Base-by-base conservation (phyloP, 352 stramenopile species). In the Pythium rishiriense region DNA sequence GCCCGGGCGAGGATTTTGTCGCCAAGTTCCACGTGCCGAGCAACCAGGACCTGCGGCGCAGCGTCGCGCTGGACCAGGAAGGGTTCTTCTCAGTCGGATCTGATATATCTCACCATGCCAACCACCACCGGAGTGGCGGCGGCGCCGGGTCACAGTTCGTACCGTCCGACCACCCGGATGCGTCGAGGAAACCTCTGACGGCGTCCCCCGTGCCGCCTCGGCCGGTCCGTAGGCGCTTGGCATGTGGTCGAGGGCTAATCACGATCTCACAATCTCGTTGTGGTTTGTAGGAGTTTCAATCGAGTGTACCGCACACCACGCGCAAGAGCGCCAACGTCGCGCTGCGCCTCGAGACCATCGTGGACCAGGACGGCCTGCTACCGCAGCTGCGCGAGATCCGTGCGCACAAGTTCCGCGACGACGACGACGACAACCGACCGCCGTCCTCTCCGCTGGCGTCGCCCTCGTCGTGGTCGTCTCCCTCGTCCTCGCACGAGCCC, bases 11-110 rank as follows among this genome's bases (percentile, higher is more conserved):
- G 3, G 82, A 93, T 55, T 93, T 93, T 61, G 70, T 74, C 43
- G 67, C 82, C 62, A 93, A 91, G 53, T 93, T 93, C 55, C 58
- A 51, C 10, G 26, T 91, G 11, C 71, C 79, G 19, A 87, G 66
- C 61, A 87, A 76, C 46, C 84, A 93, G 51, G 84, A 93, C 45
- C 28, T 88, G 29, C 79, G 80, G 15, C 71, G 79, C 26, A 66
- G 72, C 24, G 74, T 74, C 11, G 82, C 84, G 12, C 60, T 74
- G n/a, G 74, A 86, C 60, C 82, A 91, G 58, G 77, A 83, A 49
- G 46, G 67, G 6, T 68, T 72, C 53, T 72, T 68, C 39, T 33
- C 47, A 3, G 48, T 54, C 5, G 1, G 10, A 1, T 3, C 17
- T 9, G 39, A 48, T 39, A 24, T 29, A 35, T 26, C 50, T 26